A percentile compares a stretch with the other conserved stretches of the same genome.
Conservation (phyloP, 768 basidiomycete species). For the Strobilomyces confusus region DNA sequence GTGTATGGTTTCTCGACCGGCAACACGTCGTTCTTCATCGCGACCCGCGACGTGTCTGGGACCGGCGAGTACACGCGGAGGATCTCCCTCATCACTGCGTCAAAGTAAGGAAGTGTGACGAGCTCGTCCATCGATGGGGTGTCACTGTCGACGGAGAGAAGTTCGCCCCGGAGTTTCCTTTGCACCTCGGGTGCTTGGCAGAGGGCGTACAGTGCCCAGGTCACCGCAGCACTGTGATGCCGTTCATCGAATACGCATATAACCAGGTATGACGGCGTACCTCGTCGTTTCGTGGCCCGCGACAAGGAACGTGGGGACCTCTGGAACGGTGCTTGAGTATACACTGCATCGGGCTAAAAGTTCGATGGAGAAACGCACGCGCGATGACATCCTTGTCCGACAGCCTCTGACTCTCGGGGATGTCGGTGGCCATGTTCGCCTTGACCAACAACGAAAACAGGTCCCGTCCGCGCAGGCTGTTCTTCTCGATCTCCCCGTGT, state of each 20-base stretch:
- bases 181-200: constrained; percentile 47
- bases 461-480: constrained; percentile 42
- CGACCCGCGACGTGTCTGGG: constrained; percentile 38
- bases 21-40: constrained; percentile 49
- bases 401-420: constrained; percentile 51
- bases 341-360: background rate
- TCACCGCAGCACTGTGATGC: constrained; percentile 34
- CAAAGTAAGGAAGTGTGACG: constrained; percentile 64
- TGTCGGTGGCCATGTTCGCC: constrained; percentile 62
- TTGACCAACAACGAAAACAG: constrained; percentile 34
- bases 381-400: constrained; percentile 59
- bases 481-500: constrained; percentile 32
- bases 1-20: constrained; percentile 46
- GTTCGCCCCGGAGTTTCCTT: constrained; percentile 54
- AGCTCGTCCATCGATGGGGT: constrained; percentile 69
- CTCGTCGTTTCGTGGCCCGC: constrained; percentile 61
- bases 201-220: constrained; percentile 60
- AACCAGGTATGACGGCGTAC: constrained; percentile 18
- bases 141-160: constrained; percentile 47
- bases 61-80: constrained; percentile 56
- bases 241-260: background rate
- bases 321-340: constrained; percentile 27
- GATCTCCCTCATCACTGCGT: constrained; percentile 57
- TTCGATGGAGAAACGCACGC: constrained; percentile 33
- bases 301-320: constrained; percentile 58